phyloP scores from a whole-genome alignment of 2,329 filamentous ascomycete genomes.

The Alternaria consortialis region DNA sequence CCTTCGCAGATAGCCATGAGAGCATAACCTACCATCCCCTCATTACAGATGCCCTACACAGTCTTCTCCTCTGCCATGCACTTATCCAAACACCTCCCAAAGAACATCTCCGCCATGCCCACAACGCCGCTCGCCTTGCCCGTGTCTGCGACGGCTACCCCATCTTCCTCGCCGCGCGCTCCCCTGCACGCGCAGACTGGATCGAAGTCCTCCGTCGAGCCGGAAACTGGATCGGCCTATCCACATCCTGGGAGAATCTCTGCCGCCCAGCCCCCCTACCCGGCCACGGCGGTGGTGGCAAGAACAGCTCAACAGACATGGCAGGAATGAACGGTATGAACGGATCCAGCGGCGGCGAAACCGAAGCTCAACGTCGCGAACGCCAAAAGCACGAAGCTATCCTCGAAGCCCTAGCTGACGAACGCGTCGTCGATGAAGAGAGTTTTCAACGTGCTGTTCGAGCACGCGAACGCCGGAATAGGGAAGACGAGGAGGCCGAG shows the following conservation, averaged over 20 bases:
- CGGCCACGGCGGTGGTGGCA: conserved; percentile 27
- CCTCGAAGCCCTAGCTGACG: conserved; percentile 72
- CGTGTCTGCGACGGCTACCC: conserved; percentile 82
- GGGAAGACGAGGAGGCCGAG: conserved; percentile 64
- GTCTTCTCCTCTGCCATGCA: conserved; percentile 79
- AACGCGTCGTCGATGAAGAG: conserved; percentile 72
- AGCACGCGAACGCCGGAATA: conserved; percentile 65
- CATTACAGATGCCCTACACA: conserved; percentile 80
- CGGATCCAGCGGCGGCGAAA: conserved; percentile 44
- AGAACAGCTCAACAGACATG: conserved; percentile 5
- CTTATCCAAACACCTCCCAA: conserved; percentile 80
- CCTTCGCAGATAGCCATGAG: conserved; percentile 63
- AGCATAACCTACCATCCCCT: conserved; percentile 82
- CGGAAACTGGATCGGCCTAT: conserved; percentile 74
- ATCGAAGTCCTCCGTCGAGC: conserved; percentile 74
- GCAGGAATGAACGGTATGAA: conserved; percentile 4
- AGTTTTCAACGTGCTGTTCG: conserved; percentile 70
- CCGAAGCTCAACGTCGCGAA: conserved; percentile 65
- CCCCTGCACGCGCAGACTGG: conserved; percentile 80
- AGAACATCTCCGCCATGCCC: conserved; percentile 79
- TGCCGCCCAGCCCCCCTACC: conserved; percentile 63
- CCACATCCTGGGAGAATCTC: conserved; percentile 73
- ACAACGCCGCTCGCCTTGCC: conserved; percentile 80
- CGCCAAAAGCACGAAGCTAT: conserved; percentile 71
- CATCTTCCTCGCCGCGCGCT: conserved; percentile 76